A percentile compares a stretch with the other conserved stretches of the same genome.
These are phyloP conservation scores for Phylloporus arenicola DNA, from an alignment of 768 basidiomycete species.

Conservation along the genomic window DNA sequence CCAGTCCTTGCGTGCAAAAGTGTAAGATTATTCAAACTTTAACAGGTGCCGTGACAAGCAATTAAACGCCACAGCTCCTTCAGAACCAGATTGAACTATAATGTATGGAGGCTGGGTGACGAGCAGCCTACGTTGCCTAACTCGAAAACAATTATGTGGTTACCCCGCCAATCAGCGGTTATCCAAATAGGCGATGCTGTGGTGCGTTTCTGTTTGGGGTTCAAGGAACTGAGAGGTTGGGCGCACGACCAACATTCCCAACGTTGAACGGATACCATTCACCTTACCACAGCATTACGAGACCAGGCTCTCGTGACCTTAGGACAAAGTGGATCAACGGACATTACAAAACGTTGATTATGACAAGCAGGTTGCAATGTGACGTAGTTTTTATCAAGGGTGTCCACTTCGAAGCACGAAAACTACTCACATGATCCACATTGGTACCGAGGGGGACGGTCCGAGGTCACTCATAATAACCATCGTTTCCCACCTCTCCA, in stretches of 20 bases:
- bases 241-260: background rate
- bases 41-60: background rate
- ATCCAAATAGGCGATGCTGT: background rate
- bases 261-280: background rate
- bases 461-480: conserved; percentile 16
- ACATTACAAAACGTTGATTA: conserved; percentile 19
- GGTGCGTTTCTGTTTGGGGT: conserved; percentile 1
- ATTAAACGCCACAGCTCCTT: conserved; percentile 25
- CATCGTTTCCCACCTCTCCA: conserved; percentile 34
- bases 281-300: conserved; percentile 11
- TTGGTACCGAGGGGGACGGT: conserved; percentile 3
- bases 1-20: background rate
- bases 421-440: conserved; percentile 21
- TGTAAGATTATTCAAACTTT: background rate
- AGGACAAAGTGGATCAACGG: conserved; percentile 20
- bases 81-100: conserved; percentile 10
- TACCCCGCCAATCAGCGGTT: background rate
- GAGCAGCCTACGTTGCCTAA: background rate
- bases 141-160: background rate
- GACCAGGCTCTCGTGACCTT: background rate
- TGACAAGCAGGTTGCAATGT: conserved; percentile 14
- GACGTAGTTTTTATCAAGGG: conserved; percentile 15
- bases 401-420: conserved; percentile 8
- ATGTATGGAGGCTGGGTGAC: background rate
- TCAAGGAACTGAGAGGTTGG: background rate